phyloP scores from a whole-genome alignment of 768 basidiomycete genomes.

The Peribolospora kevripleyi region DNA sequence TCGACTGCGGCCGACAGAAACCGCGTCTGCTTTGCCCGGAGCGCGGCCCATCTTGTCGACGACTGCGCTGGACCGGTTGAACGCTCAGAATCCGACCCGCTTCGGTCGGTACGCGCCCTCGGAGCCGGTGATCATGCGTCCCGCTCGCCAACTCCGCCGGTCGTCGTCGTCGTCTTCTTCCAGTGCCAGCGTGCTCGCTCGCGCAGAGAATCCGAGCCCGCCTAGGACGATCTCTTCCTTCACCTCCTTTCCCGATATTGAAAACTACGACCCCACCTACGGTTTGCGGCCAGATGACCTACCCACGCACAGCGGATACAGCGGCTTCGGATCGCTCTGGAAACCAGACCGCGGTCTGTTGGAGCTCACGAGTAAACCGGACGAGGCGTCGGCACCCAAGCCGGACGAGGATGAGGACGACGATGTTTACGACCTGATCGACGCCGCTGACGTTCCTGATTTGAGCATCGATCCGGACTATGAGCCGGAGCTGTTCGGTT shows the following conservation, averaged over 20 bases:
- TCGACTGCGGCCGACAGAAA: too few species aligned
- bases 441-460: too few species aligned
- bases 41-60: too few species aligned
- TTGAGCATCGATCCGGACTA: conserved; percentile 1
- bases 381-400: conserved; percentile 6
- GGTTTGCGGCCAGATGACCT: conserved; percentile 79
- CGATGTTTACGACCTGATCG: background rate
- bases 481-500: conserved; percentile 7
- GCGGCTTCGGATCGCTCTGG: conserved; percentile 40
- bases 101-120: too few species aligned
- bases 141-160: too few species aligned
- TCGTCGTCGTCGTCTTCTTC: too few species aligned
- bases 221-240: conserved; percentile 1
- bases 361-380: conserved; percentile 16
- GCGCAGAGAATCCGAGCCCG: background rate
- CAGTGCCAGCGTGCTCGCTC: too few species aligned
- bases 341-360: conserved; percentile 12
- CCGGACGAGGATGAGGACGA: background rate
- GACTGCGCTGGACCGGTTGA: too few species aligned
- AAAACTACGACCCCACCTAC: conserved; percentile 89
- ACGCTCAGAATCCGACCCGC: too few species aligned
- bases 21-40: too few species aligned
- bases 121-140: too few species aligned
- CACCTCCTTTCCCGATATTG: conserved; percentile 36
- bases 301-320: conserved; percentile 59